These are phyloP conservation scores for Aureobasidium namibiae DNA, from an alignment of 2,329 filamentous ascomycete species.

Conservation along the genomic window DNA sequence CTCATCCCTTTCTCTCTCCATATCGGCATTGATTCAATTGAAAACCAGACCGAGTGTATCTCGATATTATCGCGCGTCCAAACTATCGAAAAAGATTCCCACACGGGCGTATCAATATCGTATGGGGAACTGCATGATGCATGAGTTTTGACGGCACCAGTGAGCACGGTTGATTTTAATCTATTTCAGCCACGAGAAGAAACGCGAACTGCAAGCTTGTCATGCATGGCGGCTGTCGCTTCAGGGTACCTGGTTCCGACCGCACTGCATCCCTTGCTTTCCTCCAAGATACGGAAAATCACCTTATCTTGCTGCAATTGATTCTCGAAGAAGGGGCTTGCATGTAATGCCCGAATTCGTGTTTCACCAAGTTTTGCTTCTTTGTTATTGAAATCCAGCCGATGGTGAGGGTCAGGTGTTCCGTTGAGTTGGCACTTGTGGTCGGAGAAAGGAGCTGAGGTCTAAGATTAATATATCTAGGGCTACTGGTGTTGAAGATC, in stretches of 20 bases:
- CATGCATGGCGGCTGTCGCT: constrained; percentile 8
- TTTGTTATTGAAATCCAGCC: too few relatives aligned
- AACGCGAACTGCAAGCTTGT: too few relatives aligned
- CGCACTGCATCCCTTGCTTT: background rate
- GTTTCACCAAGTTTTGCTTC: background rate
- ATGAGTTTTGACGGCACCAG: background rate
- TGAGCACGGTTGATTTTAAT: background rate
- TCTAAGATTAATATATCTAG: background rate
- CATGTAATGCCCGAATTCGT: background rate
- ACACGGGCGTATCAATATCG: background rate
- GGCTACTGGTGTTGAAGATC: background rate
- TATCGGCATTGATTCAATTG: too few relatives aligned
- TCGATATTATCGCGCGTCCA: background rate
- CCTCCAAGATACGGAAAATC: background rate
- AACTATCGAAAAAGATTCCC: background rate
- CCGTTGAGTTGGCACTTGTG: background rate
- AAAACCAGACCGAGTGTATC: too few relatives aligned
- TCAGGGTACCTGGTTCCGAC: background rate
- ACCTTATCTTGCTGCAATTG: background rate
- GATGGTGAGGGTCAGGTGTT: too few relatives aligned
- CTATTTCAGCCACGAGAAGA: background rate
- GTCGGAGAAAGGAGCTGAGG: background rate
- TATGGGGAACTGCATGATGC: background rate
- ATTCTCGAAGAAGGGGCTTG: background rate
- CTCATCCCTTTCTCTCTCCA: background rate